Percentiles rank a stretch among this genome's conserved stretches.
Conservation (phyloP, 805 yeast genomes). For the Spathaspora hagerdaliae region DNA sequence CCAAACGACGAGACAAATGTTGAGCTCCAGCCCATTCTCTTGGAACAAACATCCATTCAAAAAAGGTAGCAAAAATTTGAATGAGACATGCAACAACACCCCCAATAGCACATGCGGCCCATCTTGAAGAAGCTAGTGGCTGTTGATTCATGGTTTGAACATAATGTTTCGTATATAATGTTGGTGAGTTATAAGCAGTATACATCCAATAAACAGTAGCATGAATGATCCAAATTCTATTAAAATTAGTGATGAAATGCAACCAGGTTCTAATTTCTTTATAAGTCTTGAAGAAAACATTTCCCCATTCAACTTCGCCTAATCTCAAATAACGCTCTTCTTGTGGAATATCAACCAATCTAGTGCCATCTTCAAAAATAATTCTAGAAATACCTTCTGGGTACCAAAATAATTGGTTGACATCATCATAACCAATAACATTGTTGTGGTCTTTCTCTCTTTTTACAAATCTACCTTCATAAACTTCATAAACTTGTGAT, state of each 20-base stretch:
- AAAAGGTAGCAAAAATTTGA: conserved; percentile 81
- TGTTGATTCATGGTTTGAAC: conserved; percentile 76
- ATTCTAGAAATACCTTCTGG: conserved; percentile 97
- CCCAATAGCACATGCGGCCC: conserved; percentile 92
- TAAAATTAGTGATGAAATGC: conserved; percentile 90
- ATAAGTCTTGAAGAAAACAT: conserved; percentile 93
- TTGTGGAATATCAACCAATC: conserved; percentile 84
- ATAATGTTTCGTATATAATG: conserved; percentile 84
- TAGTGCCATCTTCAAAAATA: conserved; percentile 84
- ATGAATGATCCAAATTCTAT: conserved; percentile 97
- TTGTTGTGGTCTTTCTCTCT: conserved; percentile 83
- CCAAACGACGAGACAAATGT: conserved; percentile 82
- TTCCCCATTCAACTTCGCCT: conserved; percentile 90
- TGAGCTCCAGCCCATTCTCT: conserved; percentile 99
- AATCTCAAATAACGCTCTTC: conserved; percentile 85
- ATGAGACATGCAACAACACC: conserved; percentile 81
- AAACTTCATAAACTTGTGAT: conserved; percentile 76
- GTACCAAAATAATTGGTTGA: conserved; percentile 98
- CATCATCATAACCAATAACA: conserved; percentile 93
- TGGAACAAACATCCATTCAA: conserved; percentile 96
- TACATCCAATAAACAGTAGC: conserved; percentile 91
- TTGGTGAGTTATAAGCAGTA: conserved; percentile 87
- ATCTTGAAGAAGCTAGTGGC: conserved; percentile 85
- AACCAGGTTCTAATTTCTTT: conserved; percentile 97
- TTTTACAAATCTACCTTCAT: conserved; percentile 77